Evolutionary conservation across 2,329 filamentous ascomycete species (phyloP), one percentile per base, ranked within the genome.

Genomic region (Aspergillus sp.): DNA sequence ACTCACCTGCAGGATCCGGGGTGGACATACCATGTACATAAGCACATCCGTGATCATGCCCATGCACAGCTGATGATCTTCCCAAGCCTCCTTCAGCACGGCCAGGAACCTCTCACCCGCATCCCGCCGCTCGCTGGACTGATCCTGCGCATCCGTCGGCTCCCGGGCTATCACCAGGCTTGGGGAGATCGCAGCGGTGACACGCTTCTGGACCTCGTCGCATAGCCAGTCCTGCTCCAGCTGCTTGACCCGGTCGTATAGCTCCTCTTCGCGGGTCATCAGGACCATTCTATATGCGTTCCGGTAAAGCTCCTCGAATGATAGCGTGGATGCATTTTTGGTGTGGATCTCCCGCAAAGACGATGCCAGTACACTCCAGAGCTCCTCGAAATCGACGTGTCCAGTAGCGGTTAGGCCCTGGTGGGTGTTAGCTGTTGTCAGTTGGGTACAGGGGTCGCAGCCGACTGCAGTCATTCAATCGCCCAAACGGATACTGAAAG

Each of bases 1-100:
- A 3, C 10, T 15, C 25, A 12, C 15, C 10, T 6, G 4, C n/a
- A 22, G 15, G 26, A 5, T 13, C n/a, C 32, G 26, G 10, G 25
- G 7, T 17, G n/a, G 16, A 51, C 67, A 51, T 53, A 77, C 74
- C 69, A 98, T 85, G 53, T 95, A 95, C 86, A 96, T 95, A 32
- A 96, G 70, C 19, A 96, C 86, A 57, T 96, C 91, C 3, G 88
- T 86, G 31, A 86, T 80, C 89, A 96, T 96, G 53, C 86, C 86
- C 84, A 94, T 94, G 27, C 83, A 88, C 35, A 83, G 75, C 53
- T 88, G 84, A 53, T 98, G 88, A 41, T 93, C 82, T 39, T 86
- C 77, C 86, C 88, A 98, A 2, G 80, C 77, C 36, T 78, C 71
- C 46, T 81, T 81, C 10, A 96, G 60, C 0, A 77, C 80, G 34